These are phyloP conservation scores for Sarocladium brachiariae DNA, from an alignment of 2,329 filamentous ascomycete genomes.

Conservation along the genomic window DNA sequence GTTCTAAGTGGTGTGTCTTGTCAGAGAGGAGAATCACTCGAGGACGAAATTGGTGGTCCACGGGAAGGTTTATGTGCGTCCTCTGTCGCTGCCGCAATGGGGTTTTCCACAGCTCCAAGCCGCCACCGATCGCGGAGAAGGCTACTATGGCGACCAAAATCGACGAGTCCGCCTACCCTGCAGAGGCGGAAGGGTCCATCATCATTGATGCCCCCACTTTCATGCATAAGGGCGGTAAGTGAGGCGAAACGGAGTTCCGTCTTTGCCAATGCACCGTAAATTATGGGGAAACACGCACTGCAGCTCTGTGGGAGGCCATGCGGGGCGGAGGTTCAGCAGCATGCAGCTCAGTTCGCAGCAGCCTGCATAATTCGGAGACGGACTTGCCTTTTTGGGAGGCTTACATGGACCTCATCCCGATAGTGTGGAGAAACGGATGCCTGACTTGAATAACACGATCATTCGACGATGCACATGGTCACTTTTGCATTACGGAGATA, in stretches of 20 bases:
- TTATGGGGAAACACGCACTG: neutral
- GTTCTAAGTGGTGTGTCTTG: neutral
- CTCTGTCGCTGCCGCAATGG: neutral
- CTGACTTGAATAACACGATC: neutral
- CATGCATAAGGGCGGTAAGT: neutral
- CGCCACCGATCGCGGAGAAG: slow-evolving; percentile 7
- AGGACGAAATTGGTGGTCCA: neutral
- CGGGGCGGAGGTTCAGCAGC: neutral
- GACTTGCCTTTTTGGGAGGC: slow-evolving; percentile 7
- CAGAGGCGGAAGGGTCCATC: neutral
- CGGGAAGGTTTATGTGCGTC: slow-evolving; percentile 3
- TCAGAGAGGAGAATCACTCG: neutral
- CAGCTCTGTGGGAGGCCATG: neutral
- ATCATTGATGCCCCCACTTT: slow-evolving; percentile 1
- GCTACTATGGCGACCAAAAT: neutral
- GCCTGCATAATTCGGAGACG: too few relatives aligned
- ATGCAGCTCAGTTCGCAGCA: neutral
- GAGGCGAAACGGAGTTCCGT: neutral
- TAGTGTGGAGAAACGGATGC: neutral
- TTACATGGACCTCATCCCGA: neutral
- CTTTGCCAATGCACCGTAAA: neutral
- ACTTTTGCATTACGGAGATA: neutral
- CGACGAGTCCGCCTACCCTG: slow-evolving; percentile 7
- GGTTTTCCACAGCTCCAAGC: slow-evolving; percentile 5
- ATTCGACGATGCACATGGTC: too few relatives aligned